Base-by-base conservation (phyloP, 2,329 filamentous ascomycete genomes). In the Aureobasidium namibiae region DNA sequence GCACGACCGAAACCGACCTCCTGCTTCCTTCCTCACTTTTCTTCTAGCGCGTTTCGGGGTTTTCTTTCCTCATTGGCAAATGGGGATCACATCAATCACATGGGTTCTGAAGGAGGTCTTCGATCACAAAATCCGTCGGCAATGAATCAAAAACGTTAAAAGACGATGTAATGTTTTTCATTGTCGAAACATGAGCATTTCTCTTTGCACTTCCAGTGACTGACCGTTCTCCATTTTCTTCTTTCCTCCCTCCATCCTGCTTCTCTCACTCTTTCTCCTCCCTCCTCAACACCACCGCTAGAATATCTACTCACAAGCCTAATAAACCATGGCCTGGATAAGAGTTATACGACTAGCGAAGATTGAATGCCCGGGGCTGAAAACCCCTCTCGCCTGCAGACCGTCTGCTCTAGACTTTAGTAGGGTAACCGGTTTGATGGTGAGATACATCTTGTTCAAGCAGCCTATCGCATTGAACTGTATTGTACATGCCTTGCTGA, bases 261-360 rank as follows among this genome's bases (percentile, higher is more conserved):
- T n/a, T n/a, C n/a, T n/a, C n/a, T n/a, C n/a, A n/a, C n/a, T 39
- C 8, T 31, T 24, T 18, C 29, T 23, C 44, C 14, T n/a, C 33
- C 1, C 21, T 36, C 14, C 23, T 16, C 13, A 11, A 21, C 41
- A 33, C 24, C 60, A 72, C 77, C 88, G 89, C 89, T 85, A 87
- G 82, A 77, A 83, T 90, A 95, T 95, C 90, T 88, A 88, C 89
- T 86, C 85, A 84, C 86, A 81, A 83, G 86, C 84, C 87, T 29
- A 52, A 41, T 16, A 54, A 42, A 53, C 18, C 64, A 87, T 90
- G 88, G 86, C 84, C 87, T 81, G 67, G 67, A 84, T 29, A 29
- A 84, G 84, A 90, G 90, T 87, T 96, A 96, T 85, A 95, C 88
- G 85, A 84, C 82, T 92, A 83, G 90, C 90, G 89, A 81, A 96